Conservation (phyloP, 176 grass and related monocot genomes). For the Lolium multiflorum region DNA sequence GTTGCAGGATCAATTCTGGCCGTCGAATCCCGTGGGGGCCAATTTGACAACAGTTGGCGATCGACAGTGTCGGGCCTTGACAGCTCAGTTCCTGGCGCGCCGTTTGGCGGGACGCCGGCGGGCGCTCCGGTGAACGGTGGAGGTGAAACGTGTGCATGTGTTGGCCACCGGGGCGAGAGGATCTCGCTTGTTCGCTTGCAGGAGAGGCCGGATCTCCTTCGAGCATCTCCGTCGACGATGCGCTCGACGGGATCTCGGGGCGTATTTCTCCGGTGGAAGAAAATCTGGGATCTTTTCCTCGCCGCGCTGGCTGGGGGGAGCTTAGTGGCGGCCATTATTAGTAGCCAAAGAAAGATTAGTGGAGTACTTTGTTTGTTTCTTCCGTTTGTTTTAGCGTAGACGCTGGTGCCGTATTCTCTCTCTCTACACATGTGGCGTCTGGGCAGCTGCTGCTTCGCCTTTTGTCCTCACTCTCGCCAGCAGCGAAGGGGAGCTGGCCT, state of each 20-base stretch:
- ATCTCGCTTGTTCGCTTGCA: slow-evolving; percentile 10
- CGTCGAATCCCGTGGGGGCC: background rate
- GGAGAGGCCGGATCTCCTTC: slow-evolving; percentile 23
- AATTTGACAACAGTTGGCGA: background rate
- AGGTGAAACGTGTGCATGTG: slow-evolving; percentile 22
- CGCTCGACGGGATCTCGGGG: background rate
- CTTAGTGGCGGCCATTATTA: background rate
- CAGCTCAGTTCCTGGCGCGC: slow-evolving; percentile 42
- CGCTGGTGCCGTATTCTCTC: background rate
- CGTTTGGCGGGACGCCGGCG: slow-evolving; percentile 43
- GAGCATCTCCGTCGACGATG: slow-evolving; percentile 11
- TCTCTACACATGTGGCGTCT: slow-evolving; percentile 35
- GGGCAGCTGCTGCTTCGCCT: slow-evolving; percentile 37
- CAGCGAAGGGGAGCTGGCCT: slow-evolving; percentile 7
- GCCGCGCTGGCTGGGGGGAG: background rate
- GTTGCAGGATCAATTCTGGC: background rate
- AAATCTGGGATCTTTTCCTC: background rate
- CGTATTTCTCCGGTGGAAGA: background rate
- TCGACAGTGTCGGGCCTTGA: background rate
- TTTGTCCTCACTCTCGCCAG: background rate
- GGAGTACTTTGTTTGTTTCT: background rate
- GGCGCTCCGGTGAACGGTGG: background rate
- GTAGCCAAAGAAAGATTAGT: background rate
- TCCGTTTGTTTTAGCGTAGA: background rate
- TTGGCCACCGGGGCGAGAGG: background rate